These are phyloP conservation scores for Parasarocladium wereldwijsianum DNA, from an alignment of 2,329 filamentous ascomycete species.

Conservation along the genomic window DNA sequence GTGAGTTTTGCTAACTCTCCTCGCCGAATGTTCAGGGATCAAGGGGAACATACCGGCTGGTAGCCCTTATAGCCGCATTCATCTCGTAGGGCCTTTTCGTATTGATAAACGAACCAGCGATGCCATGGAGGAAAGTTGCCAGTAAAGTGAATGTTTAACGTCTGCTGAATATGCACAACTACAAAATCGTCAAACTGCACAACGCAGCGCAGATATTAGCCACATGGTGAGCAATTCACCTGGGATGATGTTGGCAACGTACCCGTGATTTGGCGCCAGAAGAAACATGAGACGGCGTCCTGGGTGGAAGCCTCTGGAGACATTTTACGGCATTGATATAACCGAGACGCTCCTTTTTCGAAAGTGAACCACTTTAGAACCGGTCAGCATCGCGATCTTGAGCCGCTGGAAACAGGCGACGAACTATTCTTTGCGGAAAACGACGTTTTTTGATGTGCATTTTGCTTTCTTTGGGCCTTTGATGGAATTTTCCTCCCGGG, in stretches of 20 bases:
- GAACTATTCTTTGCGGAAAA: slow-evolving; percentile 16
- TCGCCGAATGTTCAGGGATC: background rate
- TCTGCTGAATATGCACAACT: slow-evolving; percentile 24
- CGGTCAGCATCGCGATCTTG: background rate
- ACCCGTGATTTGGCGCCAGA: slow-evolving; percentile 21
- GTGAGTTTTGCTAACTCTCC: background rate
- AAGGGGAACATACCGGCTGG: slow-evolving; percentile 1
- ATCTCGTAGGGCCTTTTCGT: slow-evolving; percentile 10
- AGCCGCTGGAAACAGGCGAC: slow-evolving; percentile 3
- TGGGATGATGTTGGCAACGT: background rate
- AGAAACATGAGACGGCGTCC: slow-evolving; percentile 14
- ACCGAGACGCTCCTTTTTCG: slow-evolving; percentile 16
- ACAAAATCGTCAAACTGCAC: slow-evolving; percentile 24
- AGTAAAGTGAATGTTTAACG: slow-evolving; percentile 17
- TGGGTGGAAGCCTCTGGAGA: slow-evolving; percentile 17
- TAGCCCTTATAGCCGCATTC: slow-evolving; percentile 22
- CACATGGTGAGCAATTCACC: background rate
- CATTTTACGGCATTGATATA: slow-evolving; percentile 27
- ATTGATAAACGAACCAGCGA: slow-evolving; percentile 15
- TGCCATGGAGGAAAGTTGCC: slow-evolving; percentile 25
- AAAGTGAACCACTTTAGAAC: slow-evolving; percentile 14
- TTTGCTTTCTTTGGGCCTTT: slow-evolving; percentile 9
- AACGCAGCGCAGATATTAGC: slow-evolving; percentile 2
- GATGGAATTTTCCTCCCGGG: slow-evolving; percentile 8
- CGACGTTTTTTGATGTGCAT: slow-evolving; percentile 12